These are phyloP conservation scores for Chaetomium olivaceum DNA, from an alignment of 2,329 filamentous ascomycete genomes.

Conservation along the genomic window DNA sequence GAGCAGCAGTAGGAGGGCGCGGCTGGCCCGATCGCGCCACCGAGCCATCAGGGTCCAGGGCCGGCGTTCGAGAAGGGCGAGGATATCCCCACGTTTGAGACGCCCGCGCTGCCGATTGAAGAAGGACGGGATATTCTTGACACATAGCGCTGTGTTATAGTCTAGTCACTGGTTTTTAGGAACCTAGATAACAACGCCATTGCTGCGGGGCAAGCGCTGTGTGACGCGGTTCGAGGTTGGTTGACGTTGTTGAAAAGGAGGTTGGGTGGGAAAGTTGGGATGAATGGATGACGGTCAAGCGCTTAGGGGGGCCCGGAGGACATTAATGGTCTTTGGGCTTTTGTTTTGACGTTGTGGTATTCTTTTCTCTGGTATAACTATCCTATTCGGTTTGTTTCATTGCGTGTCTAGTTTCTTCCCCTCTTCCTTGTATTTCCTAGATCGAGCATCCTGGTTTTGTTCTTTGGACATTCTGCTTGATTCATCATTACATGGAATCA, in stretches of 20 bases:
- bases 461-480: neutral
- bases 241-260: neutral
- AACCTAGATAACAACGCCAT: neutral
- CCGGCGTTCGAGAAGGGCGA: conserved; percentile 55
- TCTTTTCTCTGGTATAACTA: neutral
- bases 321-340: neutral
- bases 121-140: conserved; percentile 46
- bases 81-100: conserved; percentile 40
- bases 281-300: neutral
- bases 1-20: neutral
- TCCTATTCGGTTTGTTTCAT: neutral
- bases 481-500: neutral
- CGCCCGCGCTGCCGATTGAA: conserved; percentile 43
- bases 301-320: neutral
- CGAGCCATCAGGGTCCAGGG: conserved; percentile 54
- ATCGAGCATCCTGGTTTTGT: neutral
- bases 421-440: neutral
- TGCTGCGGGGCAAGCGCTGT: neutral
- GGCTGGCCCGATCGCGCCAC: conserved; percentile 33
- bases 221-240: neutral
- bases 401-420: neutral
- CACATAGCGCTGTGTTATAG: conserved; percentile 34
- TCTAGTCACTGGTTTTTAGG: conserved; percentile 14
- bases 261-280: neutral
- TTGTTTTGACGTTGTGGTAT: neutral